Percentiles rank a stretch among this genome's conserved stretches.
These are phyloP conservation scores for Aquilaria agallochum DNA, from an alignment of 441 rosid species.

Conservation along the genomic window DNA sequence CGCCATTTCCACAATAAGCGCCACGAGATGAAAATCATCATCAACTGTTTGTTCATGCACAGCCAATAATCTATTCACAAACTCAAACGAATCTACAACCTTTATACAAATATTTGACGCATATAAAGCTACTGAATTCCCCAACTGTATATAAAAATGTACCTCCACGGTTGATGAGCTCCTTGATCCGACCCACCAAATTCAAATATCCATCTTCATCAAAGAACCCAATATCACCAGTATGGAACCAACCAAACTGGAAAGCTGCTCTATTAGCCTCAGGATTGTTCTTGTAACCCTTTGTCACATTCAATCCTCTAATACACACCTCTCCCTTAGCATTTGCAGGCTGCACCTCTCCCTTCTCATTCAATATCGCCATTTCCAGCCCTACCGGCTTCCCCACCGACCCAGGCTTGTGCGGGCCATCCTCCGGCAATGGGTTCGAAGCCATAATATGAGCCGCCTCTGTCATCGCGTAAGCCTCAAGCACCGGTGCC, in stretches of 20 bases:
- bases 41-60: not conserved
- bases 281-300: slow-evolving; percentile 63
- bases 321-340: slow-evolving; percentile 63
- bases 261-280: slow-evolving; percentile 60
- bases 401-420: slow-evolving; percentile 68
- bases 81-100: not conserved
- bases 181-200: slow-evolving; percentile 71
- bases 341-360: slow-evolving; percentile 27
- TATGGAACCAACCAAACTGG: slow-evolving; percentile 71
- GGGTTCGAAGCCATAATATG: slow-evolving; percentile 77
- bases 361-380: slow-evolving; percentile 48
- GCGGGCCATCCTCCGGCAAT: slow-evolving; percentile 50
- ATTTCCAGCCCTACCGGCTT: slow-evolving; percentile 62
- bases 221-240: slow-evolving; percentile 56
- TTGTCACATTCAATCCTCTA: slow-evolving; percentile 64
- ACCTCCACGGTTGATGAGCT: slow-evolving; percentile 84
- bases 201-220: slow-evolving; percentile 64
- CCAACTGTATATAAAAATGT: not conserved
- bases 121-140: no score
- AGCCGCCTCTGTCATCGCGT: slow-evolving; percentile 77
- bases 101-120: not conserved
- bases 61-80: not conserved
- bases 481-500: slow-evolving; percentile 78
- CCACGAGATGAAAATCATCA: not conserved
- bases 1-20: not conserved